Percentiles rank a stretch among this genome's conserved stretches.
phyloP scores from a whole-genome alignment of 495 filamentous ascomycete genomes.

The Aspergillus leporis region DNA sequence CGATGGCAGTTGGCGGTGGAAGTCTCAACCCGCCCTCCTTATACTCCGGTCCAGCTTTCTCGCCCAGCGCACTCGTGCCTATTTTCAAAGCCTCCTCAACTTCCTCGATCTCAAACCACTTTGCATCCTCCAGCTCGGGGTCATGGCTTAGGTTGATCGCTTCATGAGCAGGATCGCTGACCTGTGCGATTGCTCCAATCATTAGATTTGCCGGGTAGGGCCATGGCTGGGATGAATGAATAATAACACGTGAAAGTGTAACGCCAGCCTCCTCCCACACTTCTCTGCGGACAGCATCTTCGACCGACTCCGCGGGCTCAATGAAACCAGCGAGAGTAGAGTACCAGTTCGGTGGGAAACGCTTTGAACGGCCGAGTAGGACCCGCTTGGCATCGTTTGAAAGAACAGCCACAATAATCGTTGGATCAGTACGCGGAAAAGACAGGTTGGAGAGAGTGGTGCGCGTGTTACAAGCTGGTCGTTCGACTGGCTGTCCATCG shows the following conservation, averaged over 20 bases:
- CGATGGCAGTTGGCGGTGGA: slow-evolving; percentile 77
- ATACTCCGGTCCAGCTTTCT: slow-evolving; percentile 62
- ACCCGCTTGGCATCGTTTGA: slow-evolving; percentile 70
- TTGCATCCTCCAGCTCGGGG: slow-evolving; percentile 85
- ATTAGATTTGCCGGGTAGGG: slow-evolving; percentile 88
- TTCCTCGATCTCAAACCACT: slow-evolving; percentile 70
- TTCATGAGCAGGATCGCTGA: slow-evolving; percentile 74
- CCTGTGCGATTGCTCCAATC: slow-evolving; percentile 90
- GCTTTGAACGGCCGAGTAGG: slow-evolving; percentile 80
- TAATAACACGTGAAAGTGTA: slow-evolving; percentile 77
- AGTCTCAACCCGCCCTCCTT: slow-evolving; percentile 70
- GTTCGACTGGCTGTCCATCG: slow-evolving; percentile 42
- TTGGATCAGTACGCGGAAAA: slow-evolving; percentile 95
- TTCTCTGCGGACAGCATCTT: slow-evolving; percentile 92
- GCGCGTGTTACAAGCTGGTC: slow-evolving; percentile 72
- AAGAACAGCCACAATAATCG: slow-evolving; percentile 90
- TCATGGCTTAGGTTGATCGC: slow-evolving; percentile 81
- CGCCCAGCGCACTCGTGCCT: slow-evolving; percentile 67
- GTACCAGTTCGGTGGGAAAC: slow-evolving; percentile 85
- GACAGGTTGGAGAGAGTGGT: slow-evolving; percentile 69
- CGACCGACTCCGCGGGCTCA: slow-evolving; percentile 91
- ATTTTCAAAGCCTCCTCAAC: slow-evolving; percentile 60
- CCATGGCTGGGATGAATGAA: slow-evolving; percentile 93
- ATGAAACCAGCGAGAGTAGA: slow-evolving; percentile 90
- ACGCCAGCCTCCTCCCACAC: slow-evolving; percentile 96